Conservation (phyloP, 768 basidiomycete species). For the Lanmaoa rubissima region DNA sequence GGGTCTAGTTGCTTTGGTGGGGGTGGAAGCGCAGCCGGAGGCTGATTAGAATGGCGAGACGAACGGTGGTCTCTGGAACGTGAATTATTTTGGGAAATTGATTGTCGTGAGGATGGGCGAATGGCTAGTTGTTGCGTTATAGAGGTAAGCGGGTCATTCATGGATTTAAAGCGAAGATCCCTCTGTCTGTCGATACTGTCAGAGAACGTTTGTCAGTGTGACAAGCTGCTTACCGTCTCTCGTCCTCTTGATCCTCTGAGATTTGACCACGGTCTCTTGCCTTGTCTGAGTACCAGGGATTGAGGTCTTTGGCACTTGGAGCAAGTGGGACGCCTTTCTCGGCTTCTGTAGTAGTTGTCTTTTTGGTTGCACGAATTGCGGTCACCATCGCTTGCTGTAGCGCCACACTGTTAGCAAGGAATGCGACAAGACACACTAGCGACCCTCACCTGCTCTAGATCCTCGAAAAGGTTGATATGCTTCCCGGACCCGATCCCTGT, state of each 20-base stretch:
- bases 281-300: slow-evolving; percentile 68
- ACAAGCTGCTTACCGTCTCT: slow-evolving; percentile 35
- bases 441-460: slow-evolving; percentile 63
- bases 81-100: slow-evolving; percentile 10
- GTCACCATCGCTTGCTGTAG: slow-evolving; percentile 45
- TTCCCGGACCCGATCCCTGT: slow-evolving; percentile 39
- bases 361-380: slow-evolving; percentile 49
- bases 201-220: not conserved
- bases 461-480: slow-evolving; percentile 84
- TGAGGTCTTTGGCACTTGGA: slow-evolving; percentile 72
- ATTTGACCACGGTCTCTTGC: slow-evolving; percentile 23
- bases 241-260: slow-evolving; percentile 32
- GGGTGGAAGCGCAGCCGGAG: not conserved
- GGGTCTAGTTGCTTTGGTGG: slow-evolving; percentile 40
- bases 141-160: slow-evolving; percentile 70
- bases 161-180: slow-evolving; percentile 60
- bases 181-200: slow-evolving; percentile 44
- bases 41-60: slow-evolving; percentile 7
- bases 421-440: not conserved
- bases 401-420: not conserved
- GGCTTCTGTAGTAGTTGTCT: slow-evolving; percentile 45
- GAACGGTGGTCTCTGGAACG: slow-evolving; percentile 19
- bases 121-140: slow-evolving; percentile 65
- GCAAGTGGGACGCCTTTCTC: slow-evolving; percentile 76
- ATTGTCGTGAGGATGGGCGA: slow-evolving; percentile 23